A percentile compares a stretch with the other conserved stretches of the same genome.
These are phyloP conservation scores for Ceratobasidium sp. DNA, from an alignment of 1,284 basidiomycete species.

Conservation along the genomic window DNA sequence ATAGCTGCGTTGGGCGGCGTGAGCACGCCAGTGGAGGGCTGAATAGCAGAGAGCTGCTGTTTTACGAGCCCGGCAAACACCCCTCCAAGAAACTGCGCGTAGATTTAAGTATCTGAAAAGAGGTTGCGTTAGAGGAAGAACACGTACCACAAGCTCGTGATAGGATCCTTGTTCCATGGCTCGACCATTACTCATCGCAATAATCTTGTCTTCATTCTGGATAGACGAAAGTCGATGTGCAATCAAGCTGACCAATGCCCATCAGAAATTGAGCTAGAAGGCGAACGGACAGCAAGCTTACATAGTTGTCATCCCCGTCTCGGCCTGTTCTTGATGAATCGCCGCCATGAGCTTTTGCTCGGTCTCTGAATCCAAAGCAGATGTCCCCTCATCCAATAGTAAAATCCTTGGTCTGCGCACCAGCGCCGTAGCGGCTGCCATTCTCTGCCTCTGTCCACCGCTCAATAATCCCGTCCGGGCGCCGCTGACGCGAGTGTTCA, in stretches of 20 bases:
- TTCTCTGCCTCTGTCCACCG: slow-evolving; percentile 51
- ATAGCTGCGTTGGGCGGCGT: too few relatives aligned
- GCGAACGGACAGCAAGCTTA: slow-evolving; percentile 6
- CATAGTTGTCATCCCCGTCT: slow-evolving; percentile 46
- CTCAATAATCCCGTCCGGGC: slow-evolving; percentile 45
- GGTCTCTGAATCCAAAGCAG: slow-evolving; percentile 51
- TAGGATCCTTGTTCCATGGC: slow-evolving; percentile 53
- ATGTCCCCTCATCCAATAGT: slow-evolving; percentile 47
- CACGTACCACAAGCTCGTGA: slow-evolving; percentile 49
- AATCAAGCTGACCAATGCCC: too few relatives aligned
- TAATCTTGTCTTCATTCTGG: too few relatives aligned
- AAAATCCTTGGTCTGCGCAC: slow-evolving; percentile 51
- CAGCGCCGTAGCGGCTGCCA: slow-evolving; percentile 53
- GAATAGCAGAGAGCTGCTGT: too few relatives aligned
- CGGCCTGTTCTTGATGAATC: slow-evolving; percentile 43
- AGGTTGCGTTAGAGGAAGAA: too few relatives aligned
- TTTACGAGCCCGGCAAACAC: too few relatives aligned
- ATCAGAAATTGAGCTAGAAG: slow-evolving; percentile 48
- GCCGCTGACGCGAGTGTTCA: slow-evolving; percentile 53
- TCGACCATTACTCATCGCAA: slow-evolving; percentile 53
- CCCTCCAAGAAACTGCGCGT: too few relatives aligned
- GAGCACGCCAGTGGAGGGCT: too few relatives aligned
- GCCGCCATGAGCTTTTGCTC: too few relatives aligned
- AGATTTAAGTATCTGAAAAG: too few relatives aligned
- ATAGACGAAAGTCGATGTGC: slow-evolving; percentile 59